Evolutionary conservation across 495 filamentous ascomycete genomes (phyloP).

Genomic region (Neurospora africana): DNA sequence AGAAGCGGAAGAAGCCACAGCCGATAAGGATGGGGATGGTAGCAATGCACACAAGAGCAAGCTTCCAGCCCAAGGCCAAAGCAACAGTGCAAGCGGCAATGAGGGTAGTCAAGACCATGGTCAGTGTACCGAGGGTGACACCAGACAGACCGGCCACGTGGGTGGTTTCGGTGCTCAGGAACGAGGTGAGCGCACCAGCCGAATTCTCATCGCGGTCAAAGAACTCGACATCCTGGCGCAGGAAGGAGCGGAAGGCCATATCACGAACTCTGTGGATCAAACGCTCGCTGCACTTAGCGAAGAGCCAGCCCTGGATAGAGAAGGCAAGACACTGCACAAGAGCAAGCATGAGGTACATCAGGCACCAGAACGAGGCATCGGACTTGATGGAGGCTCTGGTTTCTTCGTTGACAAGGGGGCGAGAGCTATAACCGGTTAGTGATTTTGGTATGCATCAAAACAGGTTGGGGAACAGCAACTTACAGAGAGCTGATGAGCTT

Average conservation of each 20-base stretch:
- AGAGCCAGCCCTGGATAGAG: slow-evolving; percentile 53
- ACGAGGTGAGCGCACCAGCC: slow-evolving; percentile 72
- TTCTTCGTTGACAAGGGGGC: slow-evolving; percentile 21
- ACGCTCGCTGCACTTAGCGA: slow-evolving; percentile 71
- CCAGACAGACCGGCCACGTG: slow-evolving; percentile 76
- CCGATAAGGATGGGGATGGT: slow-evolving; percentile 68
- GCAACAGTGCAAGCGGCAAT: slow-evolving; percentile 55
- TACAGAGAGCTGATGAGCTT: slow-evolving; percentile 59
- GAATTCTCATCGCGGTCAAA: slow-evolving; percentile 79
- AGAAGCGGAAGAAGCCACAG: slow-evolving; percentile 80
- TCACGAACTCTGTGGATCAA: slow-evolving; percentile 75
- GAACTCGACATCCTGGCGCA: slow-evolving; percentile 83
- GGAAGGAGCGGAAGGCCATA: slow-evolving; percentile 70
- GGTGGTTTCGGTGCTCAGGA: slow-evolving; percentile 78
- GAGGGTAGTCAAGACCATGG: slow-evolving; percentile 67
- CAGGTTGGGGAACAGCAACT: slow-evolving; percentile 8
- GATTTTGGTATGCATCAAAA: background rate
- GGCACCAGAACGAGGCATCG: slow-evolving; percentile 76
- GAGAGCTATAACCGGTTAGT: slow-evolving; percentile 21
- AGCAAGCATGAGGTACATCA: slow-evolving; percentile 94
- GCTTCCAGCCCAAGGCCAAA: slow-evolving; percentile 73
- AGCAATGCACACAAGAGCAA: slow-evolving; percentile 74
- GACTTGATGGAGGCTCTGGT: slow-evolving; percentile 40
- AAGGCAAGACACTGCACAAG: slow-evolving; percentile 64
- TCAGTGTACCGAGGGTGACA: slow-evolving; percentile 66